Percentiles rank a stretch among this genome's conserved stretches.
Conservation (phyloP, 2,329 filamentous ascomycete species). For the Calycina marina region DNA sequence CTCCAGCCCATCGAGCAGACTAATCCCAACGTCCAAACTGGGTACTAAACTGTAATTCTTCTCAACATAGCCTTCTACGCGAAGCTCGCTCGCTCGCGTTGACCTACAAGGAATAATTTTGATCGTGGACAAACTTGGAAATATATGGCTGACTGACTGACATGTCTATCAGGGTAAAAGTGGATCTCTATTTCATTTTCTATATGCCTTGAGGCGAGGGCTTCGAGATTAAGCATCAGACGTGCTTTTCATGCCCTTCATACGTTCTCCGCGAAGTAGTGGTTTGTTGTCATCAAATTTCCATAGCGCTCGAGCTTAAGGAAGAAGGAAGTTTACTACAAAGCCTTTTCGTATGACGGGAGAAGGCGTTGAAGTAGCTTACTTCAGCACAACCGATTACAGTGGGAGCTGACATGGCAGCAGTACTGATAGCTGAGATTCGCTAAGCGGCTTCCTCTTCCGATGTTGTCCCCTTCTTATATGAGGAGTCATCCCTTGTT, state of each 20-base stretch:
- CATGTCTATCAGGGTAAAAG: no score
- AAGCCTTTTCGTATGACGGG: constrained; percentile 30
- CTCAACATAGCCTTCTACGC: constrained; percentile 3
- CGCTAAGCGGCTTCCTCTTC: no score
- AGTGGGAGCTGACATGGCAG: constrained; percentile 30
- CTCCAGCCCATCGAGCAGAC: constrained; percentile 5
- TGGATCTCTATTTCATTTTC: constrained; percentile 3
- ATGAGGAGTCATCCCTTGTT: no score
- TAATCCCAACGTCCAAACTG: constrained; percentile 4
- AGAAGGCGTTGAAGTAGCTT: constrained; percentile 31
- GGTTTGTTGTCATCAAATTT: constrained; percentile 34
- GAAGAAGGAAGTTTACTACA: constrained; percentile 35
- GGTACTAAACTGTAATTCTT: constrained; percentile 5
- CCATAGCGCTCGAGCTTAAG: constrained; percentile 33
- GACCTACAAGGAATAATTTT: no score
- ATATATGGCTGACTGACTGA: no score
- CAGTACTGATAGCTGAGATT: no score
- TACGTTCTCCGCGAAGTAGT: constrained; percentile 32
- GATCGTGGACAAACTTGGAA: no score
- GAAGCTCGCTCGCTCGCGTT: no score
- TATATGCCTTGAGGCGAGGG: constrained; percentile 5
- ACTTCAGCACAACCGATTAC: constrained; percentile 28
- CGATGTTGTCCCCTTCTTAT: no score
- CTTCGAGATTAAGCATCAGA: constrained; percentile 4
- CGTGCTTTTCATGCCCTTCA: constrained; percentile 6